Percentiles rank a stretch among this genome's conserved stretches.
Conservation (phyloP, 768 basidiomycete species). For the Xerocomus spinulosus region DNA sequence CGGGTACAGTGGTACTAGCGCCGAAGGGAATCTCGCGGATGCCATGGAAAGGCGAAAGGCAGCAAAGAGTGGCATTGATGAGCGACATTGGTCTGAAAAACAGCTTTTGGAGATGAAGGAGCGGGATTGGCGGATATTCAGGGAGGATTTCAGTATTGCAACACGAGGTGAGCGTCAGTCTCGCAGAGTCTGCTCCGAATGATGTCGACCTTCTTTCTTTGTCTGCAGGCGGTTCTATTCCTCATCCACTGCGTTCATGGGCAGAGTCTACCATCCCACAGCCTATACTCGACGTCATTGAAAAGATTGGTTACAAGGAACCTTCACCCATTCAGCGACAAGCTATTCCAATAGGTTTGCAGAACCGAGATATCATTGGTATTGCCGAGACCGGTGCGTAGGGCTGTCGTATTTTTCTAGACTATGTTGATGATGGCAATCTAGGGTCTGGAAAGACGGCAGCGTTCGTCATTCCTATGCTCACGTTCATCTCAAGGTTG, state of each 20-base stretch:
- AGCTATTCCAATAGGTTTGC: conserved; percentile 97
- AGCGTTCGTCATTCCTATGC: conserved; percentile 97
- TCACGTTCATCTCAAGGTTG: conserved; percentile 85
- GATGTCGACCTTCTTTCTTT: not conserved
- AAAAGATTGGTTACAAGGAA: conserved; percentile 92
- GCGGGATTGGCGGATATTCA: conserved; percentile 97
- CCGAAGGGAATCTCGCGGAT: conserved; percentile 65
- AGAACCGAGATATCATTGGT: conserved; percentile 95
- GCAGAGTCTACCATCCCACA: conserved; percentile 79
- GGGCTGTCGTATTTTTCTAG: not conserved
- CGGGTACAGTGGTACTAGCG: conserved; percentile 28
- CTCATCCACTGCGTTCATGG: conserved; percentile 92
- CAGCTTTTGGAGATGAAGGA: conserved; percentile 88
- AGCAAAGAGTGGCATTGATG: conserved; percentile 78
- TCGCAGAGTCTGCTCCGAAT: not conserved
- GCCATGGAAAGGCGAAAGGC: conserved; percentile 79
- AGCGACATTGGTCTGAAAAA: conserved; percentile 98
- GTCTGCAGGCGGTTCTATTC: conserved; percentile 78
- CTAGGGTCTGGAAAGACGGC: conserved; percentile 98
- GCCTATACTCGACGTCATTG: conserved; percentile 77
- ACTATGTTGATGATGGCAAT: not conserved
- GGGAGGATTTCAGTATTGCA: conserved; percentile 96
- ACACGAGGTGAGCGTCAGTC: conserved; percentile 60
- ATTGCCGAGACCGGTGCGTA: conserved; percentile 92
- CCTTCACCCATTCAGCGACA: conserved; percentile 97